Base-by-base conservation (phyloP, 169 alveolate species). In the Eimeria zaria region DNA sequence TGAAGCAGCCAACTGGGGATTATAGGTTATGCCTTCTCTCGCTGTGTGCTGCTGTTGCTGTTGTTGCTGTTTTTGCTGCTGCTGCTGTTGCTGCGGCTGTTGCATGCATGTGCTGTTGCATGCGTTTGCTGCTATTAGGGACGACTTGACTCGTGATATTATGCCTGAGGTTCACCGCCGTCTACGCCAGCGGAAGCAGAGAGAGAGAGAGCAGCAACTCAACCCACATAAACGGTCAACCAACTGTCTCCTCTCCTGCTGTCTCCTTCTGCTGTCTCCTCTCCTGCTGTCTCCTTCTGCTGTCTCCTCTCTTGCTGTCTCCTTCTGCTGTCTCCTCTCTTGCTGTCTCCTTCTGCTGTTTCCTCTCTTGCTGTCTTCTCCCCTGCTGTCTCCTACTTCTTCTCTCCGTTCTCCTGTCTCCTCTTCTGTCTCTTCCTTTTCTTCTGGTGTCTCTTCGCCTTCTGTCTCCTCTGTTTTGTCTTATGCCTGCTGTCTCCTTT, bases 111-210 rank as follows among this genome's bases (percentile, higher is more conserved):
- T 71, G 81, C 16, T 24, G 44, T 24, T 71, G 39, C 33, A 71
- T 76, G 51, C 12, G 81, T 24, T 73, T 36, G 67, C 60, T 80
- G 89, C 51, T 30, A 48, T 41, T 55, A 92, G 96, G 96, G 96
- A 94, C 67, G 96, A 94, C 48, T n/a, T 94, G 18, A 94, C 89
- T 2, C 71, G 76, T n/a, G 96, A 94, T 48, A 60, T 94, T 1
- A 94, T 94, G 93, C 96, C 96, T 24, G 81, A 67, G 46, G 95
- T 94, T 44, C 94, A 81, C 24, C 73, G 94, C 33, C 58, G 96
- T 2, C 55, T 76, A 16, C 71, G 89, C 22, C 94, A 94, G 76
- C 53, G 84, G 60, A 74, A 78, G 33, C 84, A 48, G 22, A 84
- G 48, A 30, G 96, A 92, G 74, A 24, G 58, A 55, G 96, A 91